Conservation (phyloP, 495 filamentous ascomycete genomes). For the Chlorociboria aeruginascens region DNA sequence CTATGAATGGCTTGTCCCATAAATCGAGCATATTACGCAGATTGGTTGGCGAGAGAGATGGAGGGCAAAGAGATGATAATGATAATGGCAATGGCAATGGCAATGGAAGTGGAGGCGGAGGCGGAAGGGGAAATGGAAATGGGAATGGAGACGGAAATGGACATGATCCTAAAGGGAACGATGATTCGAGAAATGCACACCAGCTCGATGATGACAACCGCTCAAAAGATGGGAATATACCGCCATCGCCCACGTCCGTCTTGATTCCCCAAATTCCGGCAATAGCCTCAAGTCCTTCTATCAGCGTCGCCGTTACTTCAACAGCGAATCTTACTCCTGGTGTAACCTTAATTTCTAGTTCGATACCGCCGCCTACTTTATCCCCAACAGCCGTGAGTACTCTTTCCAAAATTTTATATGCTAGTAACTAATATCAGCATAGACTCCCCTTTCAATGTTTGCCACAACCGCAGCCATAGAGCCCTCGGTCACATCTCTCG, state of each 20-base stretch:
- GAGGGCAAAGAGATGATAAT: constrained; percentile 3
- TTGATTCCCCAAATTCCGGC: not conserved
- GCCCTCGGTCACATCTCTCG: not conserved
- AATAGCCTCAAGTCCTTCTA: not conserved
- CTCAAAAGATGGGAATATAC: not conserved
- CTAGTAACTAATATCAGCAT: constrained; percentile 1
- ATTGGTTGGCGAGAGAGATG: not conserved
- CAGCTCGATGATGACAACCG: not conserved
- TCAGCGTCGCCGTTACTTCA: no score
- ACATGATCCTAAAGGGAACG: not conserved
- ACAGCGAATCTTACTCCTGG: no score
- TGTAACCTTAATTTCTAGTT: no score
- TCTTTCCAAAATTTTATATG: not conserved
- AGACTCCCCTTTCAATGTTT: constrained; percentile 2
- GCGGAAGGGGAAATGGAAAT: constrained; percentile 6
- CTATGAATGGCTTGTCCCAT: not conserved
- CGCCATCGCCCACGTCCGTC: not conserved
- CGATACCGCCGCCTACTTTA: not conserved
- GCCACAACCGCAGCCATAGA: not conserved
- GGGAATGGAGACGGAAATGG: constrained; percentile 7
- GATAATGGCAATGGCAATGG: constrained; percentile 4
- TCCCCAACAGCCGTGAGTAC: not conserved
- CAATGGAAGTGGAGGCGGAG: constrained; percentile 3
- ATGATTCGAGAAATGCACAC: no score
- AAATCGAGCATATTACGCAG: not conserved